phyloP scores from a whole-genome alignment of 2,329 filamentous ascomycete genomes.

The Fusarium veterinarium region DNA sequence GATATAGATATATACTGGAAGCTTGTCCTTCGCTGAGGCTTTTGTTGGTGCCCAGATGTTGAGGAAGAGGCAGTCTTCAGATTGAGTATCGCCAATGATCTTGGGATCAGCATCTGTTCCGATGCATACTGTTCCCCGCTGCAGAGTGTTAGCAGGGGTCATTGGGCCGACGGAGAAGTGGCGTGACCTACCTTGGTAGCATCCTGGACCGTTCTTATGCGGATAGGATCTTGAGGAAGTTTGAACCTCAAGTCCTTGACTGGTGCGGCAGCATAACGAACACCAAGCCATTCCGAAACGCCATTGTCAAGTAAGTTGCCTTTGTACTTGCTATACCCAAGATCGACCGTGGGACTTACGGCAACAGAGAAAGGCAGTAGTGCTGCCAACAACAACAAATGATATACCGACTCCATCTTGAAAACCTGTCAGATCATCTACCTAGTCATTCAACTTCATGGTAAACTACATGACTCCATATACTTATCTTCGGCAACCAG shows the following conservation, averaged over 20 bases:
- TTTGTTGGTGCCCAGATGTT: constrained; percentile 70
- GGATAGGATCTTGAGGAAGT: constrained; percentile 71
- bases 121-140: constrained; percentile 48
- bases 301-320: constrained; percentile 67
- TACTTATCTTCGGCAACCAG: background rate
- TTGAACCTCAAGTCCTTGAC: constrained; percentile 73
- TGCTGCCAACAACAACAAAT: background rate
- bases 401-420: background rate
- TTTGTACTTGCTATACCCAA: constrained; percentile 74
- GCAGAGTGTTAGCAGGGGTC: background rate
- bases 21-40: constrained; percentile 59
- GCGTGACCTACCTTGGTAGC: constrained; percentile 62
- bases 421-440: background rate
- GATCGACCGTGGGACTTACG: constrained; percentile 58
- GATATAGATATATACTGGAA: constrained; percentile 72
- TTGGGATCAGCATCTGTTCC: constrained; percentile 42
- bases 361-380: constrained; percentile 17
- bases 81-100: constrained; percentile 45
- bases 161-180: background rate
- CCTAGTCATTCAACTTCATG: too few species aligned
- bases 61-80: constrained; percentile 77
- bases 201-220: constrained; percentile 57
- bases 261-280: constrained; percentile 79
- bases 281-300: constrained; percentile 77
- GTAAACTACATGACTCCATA: background rate